These are phyloP conservation scores for Chlorella sp. DNA, from an alignment of 139 green algal genomes.

Conservation along the genomic window DNA sequence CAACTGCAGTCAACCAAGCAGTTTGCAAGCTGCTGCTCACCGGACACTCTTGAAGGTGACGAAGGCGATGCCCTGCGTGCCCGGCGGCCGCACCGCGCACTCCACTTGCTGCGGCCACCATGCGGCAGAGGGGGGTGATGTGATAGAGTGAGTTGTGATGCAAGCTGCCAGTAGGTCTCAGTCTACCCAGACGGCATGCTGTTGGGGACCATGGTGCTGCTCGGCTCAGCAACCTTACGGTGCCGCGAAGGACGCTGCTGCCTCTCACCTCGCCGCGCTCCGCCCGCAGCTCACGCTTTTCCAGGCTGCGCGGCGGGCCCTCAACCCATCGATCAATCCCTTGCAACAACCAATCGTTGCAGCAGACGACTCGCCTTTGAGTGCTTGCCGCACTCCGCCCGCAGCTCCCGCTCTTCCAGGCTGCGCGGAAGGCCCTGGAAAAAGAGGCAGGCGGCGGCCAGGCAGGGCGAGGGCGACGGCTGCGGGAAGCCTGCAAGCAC, in stretches of 20 bases:
- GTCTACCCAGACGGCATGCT: no score
- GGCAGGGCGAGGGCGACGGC: constrained; percentile 32
- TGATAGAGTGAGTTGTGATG: no score
- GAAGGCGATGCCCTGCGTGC: constrained; percentile 19
- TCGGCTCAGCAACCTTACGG: no score
- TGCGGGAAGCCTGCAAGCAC: constrained; percentile 16
- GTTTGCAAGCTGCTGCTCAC: constrained; percentile 1
- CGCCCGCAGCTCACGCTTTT: constrained; percentile 19
- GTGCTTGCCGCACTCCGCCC: constrained; percentile 22
- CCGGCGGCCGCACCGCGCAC: constrained; percentile 26
- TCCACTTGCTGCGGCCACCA: neutral
- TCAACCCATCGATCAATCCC: no score
- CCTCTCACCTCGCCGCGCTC: constrained; percentile 21
- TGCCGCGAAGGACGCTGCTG: no score
- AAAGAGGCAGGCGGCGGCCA: constrained; percentile 47
- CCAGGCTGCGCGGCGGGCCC: constrained; percentile 32
- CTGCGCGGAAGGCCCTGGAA: constrained; percentile 34
- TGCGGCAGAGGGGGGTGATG: neutral
- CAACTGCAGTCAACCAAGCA: no score
- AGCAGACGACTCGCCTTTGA: neutral
- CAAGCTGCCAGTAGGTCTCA: no score
- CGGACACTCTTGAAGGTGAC: constrained; percentile 45
- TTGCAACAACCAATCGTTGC: neutral
- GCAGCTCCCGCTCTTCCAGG: constrained; percentile 34
- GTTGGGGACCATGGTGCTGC: no score